Base-by-base conservation (phyloP, 495 filamentous ascomycete species). In the Mycothermus thermophilus region DNA sequence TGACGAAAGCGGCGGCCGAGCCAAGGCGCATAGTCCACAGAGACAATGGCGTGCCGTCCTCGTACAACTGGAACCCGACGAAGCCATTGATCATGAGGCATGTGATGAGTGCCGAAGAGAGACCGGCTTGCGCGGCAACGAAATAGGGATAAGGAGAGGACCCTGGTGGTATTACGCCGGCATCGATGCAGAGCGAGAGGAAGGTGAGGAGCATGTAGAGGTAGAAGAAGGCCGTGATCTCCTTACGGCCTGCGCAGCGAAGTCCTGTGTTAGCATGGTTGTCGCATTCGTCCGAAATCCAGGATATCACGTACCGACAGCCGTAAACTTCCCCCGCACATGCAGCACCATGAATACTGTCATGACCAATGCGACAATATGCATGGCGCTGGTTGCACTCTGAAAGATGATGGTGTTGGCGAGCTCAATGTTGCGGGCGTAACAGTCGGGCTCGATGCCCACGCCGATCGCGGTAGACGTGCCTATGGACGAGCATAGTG, bases 381-480 rank as follows among this genome's bases (percentile, higher is more conserved):
- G 88, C 60, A 88, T 77, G 53, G 90, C 90, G 33, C 78, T 81
- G 13, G 84, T 75, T 10, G 86, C 90, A 53, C 81, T 83, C 59
- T 96, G 75, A 54, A 99, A 99, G 46, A 99, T 96, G 59, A 95
- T 83, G 8, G 90, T 96, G 58, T 99, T 99, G 41, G 90, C 90
- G 44, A 95, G 57, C 55, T 94, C 87, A 53, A 99, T 84, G 51
- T 86, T 92, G 30, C 90, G 79, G 43, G 90, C 82, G 63, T 86
- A 96, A 65, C 90, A 99, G 51, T 75, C 74, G 34, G 90, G 72
- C 51, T 93, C 80, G 44, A 94, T 86, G 34, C 86, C 87, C 19
- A 75, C 67, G 38, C 66, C 62, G 46, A 86, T 75, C 27, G 60
- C 68, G 41, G 66, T 60, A 50, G 63, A 62, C 47, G 47, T 75